phyloP scores from a whole-genome alignment of 441 rosid genomes.

The Euphorbia celastroides region DNA sequence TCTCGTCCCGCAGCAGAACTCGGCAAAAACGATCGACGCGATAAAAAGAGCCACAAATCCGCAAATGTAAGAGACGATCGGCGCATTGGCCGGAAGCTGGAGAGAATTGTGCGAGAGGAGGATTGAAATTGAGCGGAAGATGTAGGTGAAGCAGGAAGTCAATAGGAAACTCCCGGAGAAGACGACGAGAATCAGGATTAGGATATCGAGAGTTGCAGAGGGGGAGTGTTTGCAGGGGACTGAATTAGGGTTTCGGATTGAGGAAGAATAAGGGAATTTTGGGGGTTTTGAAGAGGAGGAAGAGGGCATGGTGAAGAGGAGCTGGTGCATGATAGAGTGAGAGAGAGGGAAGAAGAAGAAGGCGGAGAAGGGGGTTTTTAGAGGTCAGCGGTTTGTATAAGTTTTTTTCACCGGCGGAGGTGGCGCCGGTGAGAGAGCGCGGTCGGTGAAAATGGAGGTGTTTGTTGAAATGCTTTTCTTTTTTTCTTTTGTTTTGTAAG shows the following conservation, averaged over 20 bases:
- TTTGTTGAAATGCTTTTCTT: background rate
- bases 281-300: conserved; percentile 31
- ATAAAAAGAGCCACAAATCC: conserved; percentile 50
- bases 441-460: background rate
- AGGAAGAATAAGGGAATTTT: conserved; percentile 12
- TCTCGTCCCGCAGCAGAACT: conserved; percentile 58
- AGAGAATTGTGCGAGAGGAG: conserved; percentile 41
- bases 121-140: conserved; percentile 66
- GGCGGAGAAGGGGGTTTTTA: background rate
- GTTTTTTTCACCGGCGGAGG: background rate
- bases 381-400: background rate
- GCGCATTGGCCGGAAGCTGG: conserved; percentile 29
- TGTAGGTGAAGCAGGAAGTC: conserved; percentile 77
- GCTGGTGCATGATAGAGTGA: conserved; percentile 40
- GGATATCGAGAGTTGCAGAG: conserved; percentile 77
- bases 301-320: conserved; percentile 41
- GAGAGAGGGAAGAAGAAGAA: background rate
- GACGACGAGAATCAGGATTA: conserved; percentile 68
- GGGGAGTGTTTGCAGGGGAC: conserved; percentile 70
- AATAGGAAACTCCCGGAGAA: conserved; percentile 77
- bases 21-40: conserved; percentile 33
- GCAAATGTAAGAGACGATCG: conserved; percentile 40
- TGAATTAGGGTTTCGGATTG: conserved; percentile 17
- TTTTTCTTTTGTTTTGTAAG: background rate
- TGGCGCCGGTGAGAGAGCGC: conserved; percentile 3